Evolutionary conservation across 2,329 filamentous ascomycete species (phyloP), one percentile per base, ranked within the genome.

Genomic region (Xylariaceae sp.): DNA sequence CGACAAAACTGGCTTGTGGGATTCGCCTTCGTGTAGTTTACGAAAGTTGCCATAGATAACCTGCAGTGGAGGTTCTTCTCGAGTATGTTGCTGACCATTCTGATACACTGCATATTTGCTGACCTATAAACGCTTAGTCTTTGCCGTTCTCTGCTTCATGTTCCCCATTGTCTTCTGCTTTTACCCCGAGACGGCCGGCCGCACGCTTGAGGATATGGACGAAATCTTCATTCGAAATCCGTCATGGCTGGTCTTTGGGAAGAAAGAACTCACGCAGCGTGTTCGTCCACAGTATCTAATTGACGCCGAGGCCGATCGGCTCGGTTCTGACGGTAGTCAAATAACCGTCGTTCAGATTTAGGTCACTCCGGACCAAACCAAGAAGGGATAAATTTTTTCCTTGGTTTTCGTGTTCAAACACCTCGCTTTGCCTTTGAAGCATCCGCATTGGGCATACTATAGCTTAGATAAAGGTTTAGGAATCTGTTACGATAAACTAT

Each of bases 151-250:
- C 8, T 60, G 56, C 11, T 47, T 62, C 8, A 40, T 33, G 6
- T 63, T 48, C 48, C 71, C 71, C 1, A 61, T 70, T 39, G 70
- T 70, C 1, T 71, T 70, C 47, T 64, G 68, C 44, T 67, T 74
- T 44, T 73, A 74, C 40, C 69, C 70, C 0, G 71, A 74, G 48
- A 73, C 71, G 0, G 63, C 68, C 52, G 52, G 55, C 44, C 67
- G 72, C 3, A 75, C 69, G 6, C 67, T 83, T 14, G 80, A 84
- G 60, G 72, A 75, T 36, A 74, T 75, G 57, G 71, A 75, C 48
- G 60, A 69, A 44, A 69, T 70, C 33, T 70, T 68, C 47, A 61
- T 61, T 27, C 55, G 56, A 25, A 56, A 62, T 34, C 58, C 58
- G 1, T 54, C 53, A 12, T 34, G 62, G 12, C 53, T 68, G 25